Conservation (phyloP, 352 stramenopile genomes). For the Thraustotheca clavata region DNA sequence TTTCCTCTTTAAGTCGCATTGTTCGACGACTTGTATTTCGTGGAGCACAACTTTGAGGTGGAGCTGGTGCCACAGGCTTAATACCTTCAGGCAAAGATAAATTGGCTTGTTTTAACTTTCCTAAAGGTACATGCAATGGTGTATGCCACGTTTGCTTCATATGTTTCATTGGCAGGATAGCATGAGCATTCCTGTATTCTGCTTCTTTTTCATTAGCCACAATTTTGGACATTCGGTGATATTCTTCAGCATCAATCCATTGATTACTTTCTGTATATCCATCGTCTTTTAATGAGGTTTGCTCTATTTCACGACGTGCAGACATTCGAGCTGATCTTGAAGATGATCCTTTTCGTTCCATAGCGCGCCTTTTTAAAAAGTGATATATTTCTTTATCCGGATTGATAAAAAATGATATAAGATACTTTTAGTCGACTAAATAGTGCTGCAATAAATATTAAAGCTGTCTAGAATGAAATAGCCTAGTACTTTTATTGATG, state of each 20-base stretch:
- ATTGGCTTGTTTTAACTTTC: constrained; percentile 45
- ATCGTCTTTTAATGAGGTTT: neutral
- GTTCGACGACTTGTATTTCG: neutral
- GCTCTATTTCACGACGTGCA: neutral
- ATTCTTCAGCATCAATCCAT: constrained; percentile 15
- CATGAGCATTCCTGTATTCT: neutral
- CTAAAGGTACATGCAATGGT: constrained; percentile 43
- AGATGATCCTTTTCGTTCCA: neutral
- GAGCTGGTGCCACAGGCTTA: constrained; percentile 9
- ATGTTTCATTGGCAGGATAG: neutral
- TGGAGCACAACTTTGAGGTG: neutral
- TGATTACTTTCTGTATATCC: neutral
- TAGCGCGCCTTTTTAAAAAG: neutral
- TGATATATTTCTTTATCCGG: neutral
- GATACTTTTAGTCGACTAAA: too few relatives aligned
- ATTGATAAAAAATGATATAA: too few relatives aligned
- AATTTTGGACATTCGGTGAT: constrained; percentile 7
- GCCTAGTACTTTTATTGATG: too few relatives aligned
- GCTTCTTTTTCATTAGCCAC: constrained; percentile 15
- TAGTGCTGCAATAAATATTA: too few relatives aligned
- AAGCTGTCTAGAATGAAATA: too few relatives aligned
- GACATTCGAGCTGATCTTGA: neutral
- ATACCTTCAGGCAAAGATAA: constrained; percentile 41
- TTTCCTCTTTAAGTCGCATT: neutral
- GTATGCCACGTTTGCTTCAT: constrained; percentile 50